Conservation (phyloP, 2,329 filamentous ascomycete species). For the Sporothrix brunneoviolacea region DNA sequence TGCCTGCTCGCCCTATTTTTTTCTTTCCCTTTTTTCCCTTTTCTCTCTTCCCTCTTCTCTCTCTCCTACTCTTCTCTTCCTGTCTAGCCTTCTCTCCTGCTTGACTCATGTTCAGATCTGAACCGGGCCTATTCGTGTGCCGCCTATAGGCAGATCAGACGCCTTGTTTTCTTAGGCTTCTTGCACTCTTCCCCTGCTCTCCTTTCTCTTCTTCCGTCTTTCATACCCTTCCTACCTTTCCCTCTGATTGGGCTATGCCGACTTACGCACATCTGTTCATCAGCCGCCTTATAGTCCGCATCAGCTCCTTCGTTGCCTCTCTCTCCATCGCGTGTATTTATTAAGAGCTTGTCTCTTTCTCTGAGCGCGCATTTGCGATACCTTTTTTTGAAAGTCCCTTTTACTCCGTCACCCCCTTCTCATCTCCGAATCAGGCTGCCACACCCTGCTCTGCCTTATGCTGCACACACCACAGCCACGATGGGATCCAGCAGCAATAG, state of each 20-base stretch:
- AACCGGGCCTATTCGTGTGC: neutral
- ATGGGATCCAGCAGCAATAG: no score
- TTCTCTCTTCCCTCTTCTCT: neutral
- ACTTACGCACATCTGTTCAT: neutral
- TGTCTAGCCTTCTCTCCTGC: neutral
- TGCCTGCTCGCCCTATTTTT: slow-evolving; percentile 2
- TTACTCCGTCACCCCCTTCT: no score
- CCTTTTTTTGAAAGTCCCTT: no score
- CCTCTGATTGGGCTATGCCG: neutral
- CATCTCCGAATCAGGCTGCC: no score
- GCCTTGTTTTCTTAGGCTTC: neutral
- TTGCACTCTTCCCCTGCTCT: neutral
- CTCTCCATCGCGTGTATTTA: neutral
- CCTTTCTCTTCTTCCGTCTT: neutral
- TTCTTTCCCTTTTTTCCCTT: neutral
- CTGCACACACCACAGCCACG: no score
- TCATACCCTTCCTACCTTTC: neutral
- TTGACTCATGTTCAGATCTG: neutral
- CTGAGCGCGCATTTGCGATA: no score
- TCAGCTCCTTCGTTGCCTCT: neutral
- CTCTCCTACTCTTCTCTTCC: neutral
- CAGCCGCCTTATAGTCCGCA: neutral
- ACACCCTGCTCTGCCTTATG: no score
- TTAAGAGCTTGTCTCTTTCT: no score
- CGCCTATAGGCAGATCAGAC: neutral